Evolutionary conservation across 2,329 filamentous ascomycete species (phyloP).

Genomic region (Purpureocillium lavendulum): DNA sequence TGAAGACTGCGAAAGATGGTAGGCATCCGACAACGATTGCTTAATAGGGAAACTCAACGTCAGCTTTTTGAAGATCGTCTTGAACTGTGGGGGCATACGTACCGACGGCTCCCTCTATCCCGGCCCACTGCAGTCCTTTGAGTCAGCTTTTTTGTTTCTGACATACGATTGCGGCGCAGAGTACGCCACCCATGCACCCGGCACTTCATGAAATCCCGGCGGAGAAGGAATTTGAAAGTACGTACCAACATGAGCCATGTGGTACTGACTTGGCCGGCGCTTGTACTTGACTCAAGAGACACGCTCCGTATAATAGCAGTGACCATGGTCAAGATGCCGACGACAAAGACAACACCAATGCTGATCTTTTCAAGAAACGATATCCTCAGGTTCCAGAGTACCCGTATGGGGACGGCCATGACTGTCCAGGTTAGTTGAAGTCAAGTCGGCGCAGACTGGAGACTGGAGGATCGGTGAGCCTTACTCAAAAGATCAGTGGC

Average conservation of each 20-base stretch:
- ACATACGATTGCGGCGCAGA: too few relatives aligned
- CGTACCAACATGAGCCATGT: conserved; percentile 12
- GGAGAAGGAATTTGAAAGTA: not conserved
- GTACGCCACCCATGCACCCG: too few relatives aligned
- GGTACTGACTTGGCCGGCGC: conserved; percentile 10
- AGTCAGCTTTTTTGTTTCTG: conserved; percentile 1
- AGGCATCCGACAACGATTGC: conserved; percentile 11
- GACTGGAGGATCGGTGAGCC: not conserved
- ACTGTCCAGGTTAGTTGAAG: conserved; percentile 2
- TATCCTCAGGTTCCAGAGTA: conserved; percentile 9
- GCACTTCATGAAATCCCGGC: too few relatives aligned
- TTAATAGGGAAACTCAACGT: conserved; percentile 1
- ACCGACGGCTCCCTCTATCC: conserved; percentile 11
- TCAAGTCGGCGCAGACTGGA: not conserved
- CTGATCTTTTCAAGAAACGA: conserved; percentile 10
- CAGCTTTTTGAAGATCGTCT: not conserved
- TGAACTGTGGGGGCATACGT: conserved; percentile 1
- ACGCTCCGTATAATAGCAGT: conserved; percentile 12
- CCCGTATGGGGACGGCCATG: conserved; percentile 10
- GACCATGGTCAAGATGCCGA: conserved; percentile 10
- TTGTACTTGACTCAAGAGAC: conserved; percentile 5
- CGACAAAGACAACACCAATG: conserved; percentile 9
- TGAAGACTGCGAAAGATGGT: conserved; percentile 11
- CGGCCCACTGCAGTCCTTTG: conserved; percentile 7
- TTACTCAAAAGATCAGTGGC: conserved; percentile 12